A percentile compares a stretch with the other conserved stretches of the same genome.
Conservation (phyloP, 2,329 filamentous ascomycete species). For the Cercospora brassicicola region DNA sequence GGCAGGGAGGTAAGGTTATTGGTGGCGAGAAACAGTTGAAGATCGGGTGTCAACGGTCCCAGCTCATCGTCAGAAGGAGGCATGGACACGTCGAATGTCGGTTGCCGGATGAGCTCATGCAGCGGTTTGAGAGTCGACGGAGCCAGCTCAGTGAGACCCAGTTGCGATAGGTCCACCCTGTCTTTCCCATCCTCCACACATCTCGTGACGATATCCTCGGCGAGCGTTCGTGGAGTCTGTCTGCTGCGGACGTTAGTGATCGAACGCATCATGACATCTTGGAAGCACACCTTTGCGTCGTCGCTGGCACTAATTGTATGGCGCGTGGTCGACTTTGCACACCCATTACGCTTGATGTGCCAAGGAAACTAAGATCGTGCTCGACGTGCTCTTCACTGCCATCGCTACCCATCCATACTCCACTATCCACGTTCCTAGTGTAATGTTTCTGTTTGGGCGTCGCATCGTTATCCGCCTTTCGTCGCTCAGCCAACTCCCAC, state of each 20-base stretch:
- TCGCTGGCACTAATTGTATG: neutral
- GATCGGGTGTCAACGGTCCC: slow-evolving; percentile 57
- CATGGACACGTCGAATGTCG: slow-evolving; percentile 31
- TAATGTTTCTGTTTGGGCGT: slow-evolving; percentile 53
- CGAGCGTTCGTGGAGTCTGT: slow-evolving; percentile 23
- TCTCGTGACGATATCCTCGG: slow-evolving; percentile 29
- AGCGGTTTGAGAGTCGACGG: slow-evolving; percentile 60
- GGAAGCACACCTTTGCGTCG: neutral
- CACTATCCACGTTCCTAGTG: slow-evolving; percentile 62
- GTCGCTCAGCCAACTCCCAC: slow-evolving; percentile 53
- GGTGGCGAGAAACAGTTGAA: slow-evolving; percentile 62
- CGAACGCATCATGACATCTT: neutral
- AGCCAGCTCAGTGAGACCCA: slow-evolving; percentile 56
- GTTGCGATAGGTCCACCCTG: slow-evolving; percentile 59
- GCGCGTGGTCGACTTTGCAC: neutral
- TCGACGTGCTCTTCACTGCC: slow-evolving; percentile 37
- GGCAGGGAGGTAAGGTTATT: slow-evolving; percentile 62
- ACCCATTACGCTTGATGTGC: slow-evolving; percentile 7
- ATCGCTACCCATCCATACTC: slow-evolving; percentile 68
- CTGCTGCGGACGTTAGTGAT: slow-evolving; percentile 13
- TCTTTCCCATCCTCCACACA: slow-evolving; percentile 58
- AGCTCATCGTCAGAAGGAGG: slow-evolving; percentile 58
- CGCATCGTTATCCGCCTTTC: slow-evolving; percentile 25
- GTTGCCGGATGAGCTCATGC: slow-evolving; percentile 39
- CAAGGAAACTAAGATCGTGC: neutral